Base-by-base conservation (phyloP, 129 eudicot species). In the Lonicera japonica region DNA sequence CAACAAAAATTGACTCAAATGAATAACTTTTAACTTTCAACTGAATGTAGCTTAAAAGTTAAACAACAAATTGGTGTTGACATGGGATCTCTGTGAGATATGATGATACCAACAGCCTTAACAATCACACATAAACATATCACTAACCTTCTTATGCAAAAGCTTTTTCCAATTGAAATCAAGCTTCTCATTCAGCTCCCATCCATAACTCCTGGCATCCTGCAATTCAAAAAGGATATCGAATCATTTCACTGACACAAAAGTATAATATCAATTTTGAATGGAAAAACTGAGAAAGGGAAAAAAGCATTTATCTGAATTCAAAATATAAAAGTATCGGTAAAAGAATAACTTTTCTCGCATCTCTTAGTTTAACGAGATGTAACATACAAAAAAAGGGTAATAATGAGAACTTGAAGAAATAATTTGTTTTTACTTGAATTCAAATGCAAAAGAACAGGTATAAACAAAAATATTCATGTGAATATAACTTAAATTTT, bases 111-210 rank as follows among this genome's bases (percentile, higher is more conserved):
- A 11, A 5, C 17, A 15, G 38, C 45, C 1, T 8, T 47, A 10
- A 10, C 39, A 47, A 8, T 19, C 16, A 38, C 45, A 50, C 40
- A 21, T 5, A 48, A 38, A 38, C 21, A 48, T 21, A 56, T 34
- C 14, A 69, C 83, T 16, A 39, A 92, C 98, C 96, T 92, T 92
- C 84, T 92, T 87, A 11, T 84, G 91, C 70, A 92, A 65, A 23
- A 92, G 91, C 72, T 87, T 92, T 81, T 92, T 92, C 98, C 98
- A 92, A 46, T 85, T 85, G 85, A 87, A 92, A 77, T 92, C 91
- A 65, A 84, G n/a, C 56, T 77, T 92, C 71, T 92, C 98, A 69
- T 80, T 92, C 67, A 92, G 65, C 45, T 92, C 86, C 98, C 98
- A 92, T 24, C 98, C 98, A 76, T 65, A 92, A 63, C 73, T 87